Conservation (phyloP, 2,329 filamentous ascomycete genomes). For the Emericellopsis cladophorae region DNA sequence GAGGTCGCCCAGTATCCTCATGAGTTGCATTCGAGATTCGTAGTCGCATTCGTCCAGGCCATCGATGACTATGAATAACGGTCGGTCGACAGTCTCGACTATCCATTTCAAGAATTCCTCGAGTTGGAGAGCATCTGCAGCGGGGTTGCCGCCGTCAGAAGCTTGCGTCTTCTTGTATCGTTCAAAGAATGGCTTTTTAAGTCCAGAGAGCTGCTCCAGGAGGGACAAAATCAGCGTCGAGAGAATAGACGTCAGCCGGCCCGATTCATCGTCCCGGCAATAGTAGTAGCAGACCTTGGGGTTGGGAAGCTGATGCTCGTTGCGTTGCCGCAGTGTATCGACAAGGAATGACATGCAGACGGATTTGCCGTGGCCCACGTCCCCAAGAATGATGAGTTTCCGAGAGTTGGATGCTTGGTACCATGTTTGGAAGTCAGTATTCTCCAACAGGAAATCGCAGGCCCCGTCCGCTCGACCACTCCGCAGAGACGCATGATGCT, state of each 20-base stretch:
- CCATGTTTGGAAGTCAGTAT: conserved; percentile 5
- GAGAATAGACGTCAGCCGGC: conserved; percentile 1
- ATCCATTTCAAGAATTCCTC: conserved; percentile 4
- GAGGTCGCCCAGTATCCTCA: conserved; percentile 4
- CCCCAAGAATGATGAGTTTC: conserved; percentile 7
- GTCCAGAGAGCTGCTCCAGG: conserved; percentile 4
- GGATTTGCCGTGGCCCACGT: conserved; percentile 9
- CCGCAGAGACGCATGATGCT: conserved; percentile 4
- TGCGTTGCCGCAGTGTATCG: conserved; percentile 5
- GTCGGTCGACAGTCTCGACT: conserved; percentile 4
- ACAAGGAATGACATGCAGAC: conserved; percentile 8
- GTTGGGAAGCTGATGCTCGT: conserved; percentile 4
- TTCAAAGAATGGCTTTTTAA: conserved; percentile 5
- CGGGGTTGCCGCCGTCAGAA: conserved; percentile 1
- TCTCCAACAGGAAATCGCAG: conserved; percentile 5
- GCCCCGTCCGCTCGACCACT: conserved; percentile 5
- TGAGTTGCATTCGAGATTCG: conserved; percentile 8
- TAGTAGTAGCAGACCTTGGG: conserved; percentile 15
- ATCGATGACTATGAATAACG: conserved; percentile 11
- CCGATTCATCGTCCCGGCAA: conserved; percentile 11
- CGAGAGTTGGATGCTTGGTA: conserved; percentile 3
- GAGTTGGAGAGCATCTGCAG: conserved; percentile 4
- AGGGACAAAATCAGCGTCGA: conserved; percentile 4
- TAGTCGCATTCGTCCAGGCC: conserved; percentile 14
- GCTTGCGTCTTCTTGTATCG: conserved; percentile 5